phyloP scores from a whole-genome alignment of 1,284 basidiomycete species.

The Peniophora sp. region DNA sequence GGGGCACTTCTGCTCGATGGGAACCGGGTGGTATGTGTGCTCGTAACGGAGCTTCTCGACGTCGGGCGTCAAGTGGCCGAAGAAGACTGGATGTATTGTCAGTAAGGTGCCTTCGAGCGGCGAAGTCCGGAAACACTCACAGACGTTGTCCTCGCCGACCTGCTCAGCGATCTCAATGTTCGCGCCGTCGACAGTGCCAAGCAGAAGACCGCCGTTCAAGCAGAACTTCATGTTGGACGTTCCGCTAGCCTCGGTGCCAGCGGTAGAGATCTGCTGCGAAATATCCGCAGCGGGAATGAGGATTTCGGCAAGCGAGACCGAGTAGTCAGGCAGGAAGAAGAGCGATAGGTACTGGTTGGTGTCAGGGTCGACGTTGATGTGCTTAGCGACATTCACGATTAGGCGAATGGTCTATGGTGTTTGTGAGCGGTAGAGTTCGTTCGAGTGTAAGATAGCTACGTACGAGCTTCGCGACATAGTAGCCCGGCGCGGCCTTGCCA shows the following conservation, averaged over 20 bases:
- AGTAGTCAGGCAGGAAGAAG: conserved; percentile 86
- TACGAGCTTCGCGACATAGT: conserved; percentile 76
- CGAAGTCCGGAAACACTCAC: conserved; percentile 32
- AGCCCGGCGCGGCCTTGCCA: conserved; percentile 80
- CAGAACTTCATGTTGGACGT: conserved; percentile 94
- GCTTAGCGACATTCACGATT: conserved; percentile 80
- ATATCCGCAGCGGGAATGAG: conserved; percentile 89
- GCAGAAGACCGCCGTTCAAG: conserved; percentile 79
- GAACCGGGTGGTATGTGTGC: conserved; percentile 74
- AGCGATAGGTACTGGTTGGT: conserved; percentile 77
- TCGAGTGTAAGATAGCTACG: conserved; percentile 5
- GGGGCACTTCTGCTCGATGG: conserved; percentile 76
- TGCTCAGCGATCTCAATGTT: conserved; percentile 95
- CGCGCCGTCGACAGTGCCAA: conserved; percentile 82
- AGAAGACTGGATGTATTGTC: conserved; percentile 52
- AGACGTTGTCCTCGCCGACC: conserved; percentile 65
- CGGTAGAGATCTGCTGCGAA: conserved; percentile 89
- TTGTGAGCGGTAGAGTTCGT: conserved; percentile 6
- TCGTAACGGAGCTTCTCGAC: conserved; percentile 81
- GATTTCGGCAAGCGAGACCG: conserved; percentile 83
- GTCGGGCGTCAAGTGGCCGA: conserved; percentile 71
- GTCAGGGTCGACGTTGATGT: conserved; percentile 83
- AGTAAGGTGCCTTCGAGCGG: conserved; percentile 3
- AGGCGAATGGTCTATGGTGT: conserved; percentile 71
- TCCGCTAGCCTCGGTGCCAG: conserved; percentile 85